Evolutionary conservation across 805 yeast genomes (phyloP), one percentile per base, ranked within the genome.

Genomic region (Komagataella pastoris): DNA sequence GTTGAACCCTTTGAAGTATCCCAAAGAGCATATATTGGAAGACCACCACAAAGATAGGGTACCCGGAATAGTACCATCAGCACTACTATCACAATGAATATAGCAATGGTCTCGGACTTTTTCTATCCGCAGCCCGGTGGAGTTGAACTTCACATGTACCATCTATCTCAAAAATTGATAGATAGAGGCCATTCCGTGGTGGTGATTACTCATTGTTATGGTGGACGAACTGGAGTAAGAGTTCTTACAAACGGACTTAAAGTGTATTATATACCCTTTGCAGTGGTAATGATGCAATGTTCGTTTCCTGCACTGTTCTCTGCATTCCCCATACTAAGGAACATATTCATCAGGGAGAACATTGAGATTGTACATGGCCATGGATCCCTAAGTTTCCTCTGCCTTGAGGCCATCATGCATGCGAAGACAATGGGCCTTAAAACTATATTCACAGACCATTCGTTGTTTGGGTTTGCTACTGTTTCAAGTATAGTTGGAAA

Each of bases 41-140:
- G n/a, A 30, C 40, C 40, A 30, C 14, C 40, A 30, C 40, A 10
- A 30, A 30, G 8, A 10, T 8, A 30, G 8, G 40, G 40, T 4
- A 30, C 40, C 7, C 40, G 3, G 40, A 14, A 14, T 10, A 10
- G 40, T 14, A 30, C 14, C 40, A 8, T 30, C 14, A 30, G 40
- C 40, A 30, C 14, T 5, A 14, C 40, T 30, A 8, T 5, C 40
- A 30, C 14, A 30, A 30, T 47, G n/a, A 12, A 19, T 17, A 7
- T 10, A 23, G 60, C 56, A 6, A 90, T 93, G 97, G 87, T 90
- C 3, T 86, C 95, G 47, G 99, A 93, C 67, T 93, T 89, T 72
- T 93, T 93, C 77, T 93, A 86, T 67, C 99, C 99, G 8, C 99
- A 93, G 63, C 85, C 97, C 0, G 99, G 99, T 3, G 99, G 99